Percentiles rank a stretch among this genome's conserved stretches.
Conservation (phyloP, 805 yeast species). For the Yamadazyma sp. region DNA sequence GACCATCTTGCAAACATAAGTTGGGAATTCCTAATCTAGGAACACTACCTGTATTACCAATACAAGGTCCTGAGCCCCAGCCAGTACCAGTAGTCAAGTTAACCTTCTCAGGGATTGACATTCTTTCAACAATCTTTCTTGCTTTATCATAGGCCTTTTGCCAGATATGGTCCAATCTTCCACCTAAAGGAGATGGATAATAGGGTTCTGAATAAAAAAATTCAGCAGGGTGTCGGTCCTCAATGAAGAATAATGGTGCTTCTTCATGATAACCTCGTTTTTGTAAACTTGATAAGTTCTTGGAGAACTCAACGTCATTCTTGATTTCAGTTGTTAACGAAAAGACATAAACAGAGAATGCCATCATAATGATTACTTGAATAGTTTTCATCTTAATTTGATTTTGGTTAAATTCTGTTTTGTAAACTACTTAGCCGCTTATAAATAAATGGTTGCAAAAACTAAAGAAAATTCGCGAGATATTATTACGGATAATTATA, state of each 20-base stretch:
- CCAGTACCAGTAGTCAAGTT: slow-evolving; percentile 64
- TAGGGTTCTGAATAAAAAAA: slow-evolving; percentile 27
- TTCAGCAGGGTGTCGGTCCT: slow-evolving; percentile 26
- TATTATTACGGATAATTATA: too few species aligned
- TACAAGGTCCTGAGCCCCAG: slow-evolving; percentile 60
- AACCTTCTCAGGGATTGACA: slow-evolving; percentile 58
- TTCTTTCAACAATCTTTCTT: slow-evolving; percentile 49
- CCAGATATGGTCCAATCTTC: slow-evolving; percentile 53
- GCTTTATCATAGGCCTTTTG: slow-evolving; percentile 56
- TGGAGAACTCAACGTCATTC: neutral
- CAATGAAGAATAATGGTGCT: slow-evolving; percentile 24
- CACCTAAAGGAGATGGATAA: slow-evolving; percentile 42
- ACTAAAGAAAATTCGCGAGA: too few species aligned
- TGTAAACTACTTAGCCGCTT: too few species aligned
- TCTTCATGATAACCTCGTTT: slow-evolving; percentile 30
- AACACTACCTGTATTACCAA: slow-evolving; percentile 59
- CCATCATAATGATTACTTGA: too few species aligned
- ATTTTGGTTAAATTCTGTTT: too few species aligned
- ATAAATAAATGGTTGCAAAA: too few species aligned
- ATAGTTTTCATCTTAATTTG: too few species aligned
- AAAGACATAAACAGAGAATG: too few species aligned
- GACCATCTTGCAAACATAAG: slow-evolving; percentile 61
- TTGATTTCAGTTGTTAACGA: neutral
- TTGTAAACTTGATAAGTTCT: neutral
- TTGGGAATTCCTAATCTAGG: slow-evolving; percentile 53